Evolutionary conservation across 2,329 filamentous ascomycete genomes (phyloP).

Genomic region (Penicillium oxalicum): DNA sequence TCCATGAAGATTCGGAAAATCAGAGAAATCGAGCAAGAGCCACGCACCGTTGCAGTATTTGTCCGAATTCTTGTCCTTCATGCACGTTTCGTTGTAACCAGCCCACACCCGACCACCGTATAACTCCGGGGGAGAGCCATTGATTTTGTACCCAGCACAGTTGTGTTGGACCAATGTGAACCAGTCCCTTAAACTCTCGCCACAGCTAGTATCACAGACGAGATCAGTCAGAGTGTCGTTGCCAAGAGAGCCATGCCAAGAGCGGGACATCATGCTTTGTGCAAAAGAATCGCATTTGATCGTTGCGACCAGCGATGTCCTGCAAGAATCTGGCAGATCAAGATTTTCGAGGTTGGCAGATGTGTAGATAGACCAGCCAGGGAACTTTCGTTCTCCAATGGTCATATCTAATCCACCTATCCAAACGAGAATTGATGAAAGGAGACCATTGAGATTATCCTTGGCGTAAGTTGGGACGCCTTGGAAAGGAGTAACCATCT

Average conservation of each 20-base stretch:
- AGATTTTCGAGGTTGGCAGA: not conserved
- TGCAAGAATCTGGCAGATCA: not conserved
- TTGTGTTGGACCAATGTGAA: not conserved
- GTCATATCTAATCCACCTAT: not conserved
- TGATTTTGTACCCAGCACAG: not conserved
- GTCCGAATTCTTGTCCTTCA: not conserved
- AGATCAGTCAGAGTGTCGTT: not conserved
- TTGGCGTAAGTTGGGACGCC: conserved; percentile 4
- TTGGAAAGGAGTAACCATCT: conserved; percentile 14
- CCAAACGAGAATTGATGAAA: not conserved
- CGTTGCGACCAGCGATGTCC: not conserved
- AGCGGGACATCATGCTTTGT: too few relatives aligned
- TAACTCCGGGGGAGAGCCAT: not conserved
- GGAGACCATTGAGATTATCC: conserved; percentile 8
- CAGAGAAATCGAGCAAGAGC: too few relatives aligned
- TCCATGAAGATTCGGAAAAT: too few relatives aligned
- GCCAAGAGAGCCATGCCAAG: not conserved
- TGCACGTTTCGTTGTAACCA: not conserved
- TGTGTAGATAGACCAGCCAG: not conserved
- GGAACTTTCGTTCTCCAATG: not conserved
- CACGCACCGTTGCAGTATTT: not conserved
- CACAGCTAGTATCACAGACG: not conserved
- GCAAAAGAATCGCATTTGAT: not conserved
- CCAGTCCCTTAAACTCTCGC: not conserved
- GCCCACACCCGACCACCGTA: not conserved